These are phyloP conservation scores for Trichophyton schoenleinii DNA, from an alignment of 2,329 filamentous ascomycete species.

Conservation along the genomic window DNA sequence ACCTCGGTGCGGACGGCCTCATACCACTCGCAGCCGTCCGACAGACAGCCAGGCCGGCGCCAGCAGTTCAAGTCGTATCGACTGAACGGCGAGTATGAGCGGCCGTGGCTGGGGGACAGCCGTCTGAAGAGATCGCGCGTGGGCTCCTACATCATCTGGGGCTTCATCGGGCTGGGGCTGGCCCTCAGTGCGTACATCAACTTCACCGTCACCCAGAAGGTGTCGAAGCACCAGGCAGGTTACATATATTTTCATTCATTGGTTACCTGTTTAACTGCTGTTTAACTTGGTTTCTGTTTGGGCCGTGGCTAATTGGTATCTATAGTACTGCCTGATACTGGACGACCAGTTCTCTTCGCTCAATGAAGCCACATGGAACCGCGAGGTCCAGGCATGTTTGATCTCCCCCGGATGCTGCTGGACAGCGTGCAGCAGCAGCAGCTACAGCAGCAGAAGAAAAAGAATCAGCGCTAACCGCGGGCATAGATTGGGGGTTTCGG, in stretches of 20 bases:
- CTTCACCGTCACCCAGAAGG: conserved; percentile 18
- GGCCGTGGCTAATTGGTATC: not conserved
- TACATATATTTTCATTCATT: not conserved
- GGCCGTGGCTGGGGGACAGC: conserved; percentile 10
- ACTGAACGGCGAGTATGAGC: conserved; percentile 11
- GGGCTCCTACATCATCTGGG: conserved; percentile 13
- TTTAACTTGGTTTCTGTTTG: not conserved
- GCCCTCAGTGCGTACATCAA: conserved; percentile 24
- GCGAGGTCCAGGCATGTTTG: conserved; percentile 35
- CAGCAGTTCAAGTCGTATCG: conserved; percentile 12
- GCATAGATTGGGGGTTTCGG: conserved; percentile 33
- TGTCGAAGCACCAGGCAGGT: conserved; percentile 14
- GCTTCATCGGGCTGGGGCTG: conserved; percentile 18
- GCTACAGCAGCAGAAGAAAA: too few species aligned
- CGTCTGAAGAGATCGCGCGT: conserved; percentile 9
- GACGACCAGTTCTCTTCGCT: conserved; percentile 40
- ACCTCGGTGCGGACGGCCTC: conserved; percentile 24
- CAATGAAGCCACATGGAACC: conserved; percentile 37
- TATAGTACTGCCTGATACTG: conserved; percentile 40
- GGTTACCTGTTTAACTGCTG: not conserved
- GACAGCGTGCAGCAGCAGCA: too few species aligned
- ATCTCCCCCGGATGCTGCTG: not conserved
- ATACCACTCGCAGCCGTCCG: conserved; percentile 17
- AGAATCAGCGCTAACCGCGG: not conserved
- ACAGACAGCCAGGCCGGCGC: conserved; percentile 7